phyloP scores from a whole-genome alignment of 163 green algal genomes.

The Chlorella variabilis region DNA sequence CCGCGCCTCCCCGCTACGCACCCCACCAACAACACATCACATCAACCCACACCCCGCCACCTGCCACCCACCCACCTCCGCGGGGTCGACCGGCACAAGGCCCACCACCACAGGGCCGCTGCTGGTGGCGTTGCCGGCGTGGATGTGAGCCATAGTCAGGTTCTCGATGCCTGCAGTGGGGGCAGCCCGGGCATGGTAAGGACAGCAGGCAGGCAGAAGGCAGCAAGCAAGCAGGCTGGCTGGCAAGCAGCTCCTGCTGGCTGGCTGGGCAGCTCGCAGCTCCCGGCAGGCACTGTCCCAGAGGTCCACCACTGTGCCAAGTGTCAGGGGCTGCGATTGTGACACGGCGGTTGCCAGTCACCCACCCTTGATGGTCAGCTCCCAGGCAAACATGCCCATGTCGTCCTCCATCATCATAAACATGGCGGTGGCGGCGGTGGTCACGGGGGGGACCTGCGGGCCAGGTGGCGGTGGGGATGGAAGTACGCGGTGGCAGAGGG shows the following conservation, averaged over 20 bases:
- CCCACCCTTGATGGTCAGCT: not conserved
- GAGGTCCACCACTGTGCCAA: not conserved
- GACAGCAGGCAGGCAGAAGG: not conserved
- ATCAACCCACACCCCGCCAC: too few species aligned
- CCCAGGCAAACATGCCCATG: not conserved
- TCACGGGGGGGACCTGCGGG: not conserved
- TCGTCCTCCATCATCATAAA: not conserved
- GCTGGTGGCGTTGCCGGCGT: not conserved
- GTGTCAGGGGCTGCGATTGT: not conserved
- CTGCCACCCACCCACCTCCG: not conserved
- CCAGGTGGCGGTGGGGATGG: too few species aligned
- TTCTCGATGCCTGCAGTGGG: not conserved
- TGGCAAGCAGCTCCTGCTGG: too few species aligned
- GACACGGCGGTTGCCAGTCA: not conserved
- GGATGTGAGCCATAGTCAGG: not conserved
- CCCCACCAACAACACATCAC: too few species aligned
- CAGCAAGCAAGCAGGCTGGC: not conserved
- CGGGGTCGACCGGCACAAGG: not conserved
- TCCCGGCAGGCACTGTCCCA: not conserved
- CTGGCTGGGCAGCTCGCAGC: not conserved
- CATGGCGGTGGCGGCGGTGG: not conserved
- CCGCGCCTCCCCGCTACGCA: too few species aligned
- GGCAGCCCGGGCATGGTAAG: too few species aligned
- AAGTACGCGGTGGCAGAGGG: too few species aligned
- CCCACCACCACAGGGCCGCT: not conserved